These are phyloP conservation scores for Saccharomycopsis malanga DNA, from an alignment of 805 yeast species.

Conservation along the genomic window DNA sequence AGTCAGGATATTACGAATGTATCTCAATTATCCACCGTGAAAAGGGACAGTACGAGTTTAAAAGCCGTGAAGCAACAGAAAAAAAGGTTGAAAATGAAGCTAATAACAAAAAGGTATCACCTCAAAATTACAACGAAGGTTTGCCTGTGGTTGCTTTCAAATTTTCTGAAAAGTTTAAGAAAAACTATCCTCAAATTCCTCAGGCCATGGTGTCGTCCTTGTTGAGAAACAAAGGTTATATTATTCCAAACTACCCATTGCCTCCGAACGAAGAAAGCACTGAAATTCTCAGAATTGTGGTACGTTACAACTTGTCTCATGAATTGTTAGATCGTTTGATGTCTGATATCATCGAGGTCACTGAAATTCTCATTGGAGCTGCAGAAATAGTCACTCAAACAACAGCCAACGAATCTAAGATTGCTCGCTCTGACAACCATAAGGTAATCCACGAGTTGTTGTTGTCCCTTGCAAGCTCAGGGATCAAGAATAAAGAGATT, in stretches of 20 bases:
- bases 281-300: conserved; percentile 82
- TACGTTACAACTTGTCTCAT: conserved; percentile 58
- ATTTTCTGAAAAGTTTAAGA: conserved; percentile 50
- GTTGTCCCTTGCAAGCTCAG: conserved; percentile 49
- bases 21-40: conserved; percentile 73
- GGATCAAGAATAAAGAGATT: conserved; percentile 33
- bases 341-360: conserved; percentile 48
- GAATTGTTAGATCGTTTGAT: conserved; percentile 56
- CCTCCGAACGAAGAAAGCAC: conserved; percentile 50
- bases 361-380: conserved; percentile 46
- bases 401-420: conserved; percentile 22
- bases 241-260: conserved; percentile 81
- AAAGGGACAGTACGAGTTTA: conserved; percentile 28
- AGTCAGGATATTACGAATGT: conserved; percentile 59
- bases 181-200: conserved; percentile 70
- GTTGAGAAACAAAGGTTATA: conserved; percentile 76
- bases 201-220: conserved; percentile 68
- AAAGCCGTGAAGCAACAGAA: conserved; percentile 23
- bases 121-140: conserved; percentile 51
- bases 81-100: conserved; percentile 27
- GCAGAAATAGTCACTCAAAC: conserved; percentile 28
- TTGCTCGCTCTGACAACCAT: conserved; percentile 27
- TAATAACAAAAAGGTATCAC: conserved; percentile 7
- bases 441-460: conserved; percentile 39
- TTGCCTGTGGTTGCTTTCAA: conserved; percentile 87